Evolutionary conservation across 1,284 basidiomycete genomes (phyloP).

Genomic region (Ganoderma leucocontextum): DNA sequence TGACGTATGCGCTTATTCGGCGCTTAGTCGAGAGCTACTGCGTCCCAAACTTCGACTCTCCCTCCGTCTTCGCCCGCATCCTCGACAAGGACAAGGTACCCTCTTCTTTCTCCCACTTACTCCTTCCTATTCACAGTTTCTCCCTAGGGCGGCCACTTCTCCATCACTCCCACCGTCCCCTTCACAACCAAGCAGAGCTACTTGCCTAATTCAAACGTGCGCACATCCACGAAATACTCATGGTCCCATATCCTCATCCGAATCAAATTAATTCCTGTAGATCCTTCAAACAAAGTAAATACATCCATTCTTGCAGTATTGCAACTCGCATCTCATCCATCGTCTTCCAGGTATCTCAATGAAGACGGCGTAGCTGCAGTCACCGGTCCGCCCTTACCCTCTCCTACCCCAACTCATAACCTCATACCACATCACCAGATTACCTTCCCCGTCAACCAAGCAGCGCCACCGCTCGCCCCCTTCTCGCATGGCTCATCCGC

Average conservation of each 20-base stretch:
- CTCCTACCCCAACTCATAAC: neutral
- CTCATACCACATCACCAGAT: slow-evolving; percentile 51
- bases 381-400: slow-evolving; percentile 58
- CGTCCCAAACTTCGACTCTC: slow-evolving; percentile 92
- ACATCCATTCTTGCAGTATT: neutral
- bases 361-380: slow-evolving; percentile 83
- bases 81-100: slow-evolving; percentile 82
- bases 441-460: slow-evolving; percentile 76
- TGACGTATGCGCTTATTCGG: slow-evolving; percentile 13
- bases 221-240: slow-evolving; percentile 27
- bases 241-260: neutral
- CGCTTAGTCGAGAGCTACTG: slow-evolving; percentile 87
- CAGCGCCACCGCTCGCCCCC: slow-evolving; percentile 57
- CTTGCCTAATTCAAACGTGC: slow-evolving; percentile 85
- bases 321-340: neutral
- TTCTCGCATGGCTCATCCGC: slow-evolving; percentile 89
- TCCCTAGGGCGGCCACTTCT: slow-evolving; percentile 88
- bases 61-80: slow-evolving; percentile 88
- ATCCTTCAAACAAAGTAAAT: slow-evolving; percentile 80
- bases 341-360: slow-evolving; percentile 73
- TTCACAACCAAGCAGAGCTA: slow-evolving; percentile 88
- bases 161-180: slow-evolving; percentile 73
- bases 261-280: slow-evolving; percentile 41
- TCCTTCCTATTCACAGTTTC: neutral
- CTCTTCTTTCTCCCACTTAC: neutral